Evolutionary conservation across 352 stramenopile species (phyloP).

Genomic region (Phytophthora citrophthora): DNA sequence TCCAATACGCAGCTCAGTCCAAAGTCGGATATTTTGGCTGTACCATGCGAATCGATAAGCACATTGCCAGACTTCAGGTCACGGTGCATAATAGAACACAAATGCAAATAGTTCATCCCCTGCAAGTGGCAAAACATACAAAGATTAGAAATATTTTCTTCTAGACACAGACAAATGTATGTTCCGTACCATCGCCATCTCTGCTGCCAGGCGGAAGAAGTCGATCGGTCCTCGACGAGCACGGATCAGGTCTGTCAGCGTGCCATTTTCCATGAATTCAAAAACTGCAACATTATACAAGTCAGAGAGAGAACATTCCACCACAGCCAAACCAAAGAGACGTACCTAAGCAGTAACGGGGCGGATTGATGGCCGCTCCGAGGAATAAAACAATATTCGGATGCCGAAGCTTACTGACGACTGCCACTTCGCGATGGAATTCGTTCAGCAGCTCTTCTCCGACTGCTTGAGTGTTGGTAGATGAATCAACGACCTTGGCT

Average conservation of each 20-base stretch:
- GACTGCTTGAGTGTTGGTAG: conserved; percentile 64
- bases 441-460: conserved; percentile 86
- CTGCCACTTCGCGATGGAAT: conserved; percentile 85
- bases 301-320: background rate
- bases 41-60: conserved; percentile 81
- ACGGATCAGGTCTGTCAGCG: conserved; percentile 83
- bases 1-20: conserved; percentile 86
- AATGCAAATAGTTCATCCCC: conserved; percentile 95
- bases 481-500: conserved; percentile 82
- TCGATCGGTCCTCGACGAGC: conserved; percentile 68
- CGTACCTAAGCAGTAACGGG: conserved; percentile 84
- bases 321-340: conserved; percentile 1
- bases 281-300: conserved; percentile 54
- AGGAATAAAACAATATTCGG: conserved; percentile 90
- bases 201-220: conserved; percentile 78
- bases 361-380: conserved; percentile 75
- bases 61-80: conserved; percentile 97
- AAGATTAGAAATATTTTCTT: background rate
- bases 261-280: conserved; percentile 90
- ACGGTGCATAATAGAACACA: conserved; percentile 94
- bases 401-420: conserved; percentile 86
- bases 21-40: conserved; percentile 91
- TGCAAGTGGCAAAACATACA: conserved; percentile 32
- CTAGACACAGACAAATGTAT: background rate
- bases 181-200: conserved; percentile 77